Evolutionary conservation across 2,329 filamentous ascomycete genomes (phyloP), one percentile per base, ranked within the genome.

Genomic region (Penicillium sp.): DNA sequence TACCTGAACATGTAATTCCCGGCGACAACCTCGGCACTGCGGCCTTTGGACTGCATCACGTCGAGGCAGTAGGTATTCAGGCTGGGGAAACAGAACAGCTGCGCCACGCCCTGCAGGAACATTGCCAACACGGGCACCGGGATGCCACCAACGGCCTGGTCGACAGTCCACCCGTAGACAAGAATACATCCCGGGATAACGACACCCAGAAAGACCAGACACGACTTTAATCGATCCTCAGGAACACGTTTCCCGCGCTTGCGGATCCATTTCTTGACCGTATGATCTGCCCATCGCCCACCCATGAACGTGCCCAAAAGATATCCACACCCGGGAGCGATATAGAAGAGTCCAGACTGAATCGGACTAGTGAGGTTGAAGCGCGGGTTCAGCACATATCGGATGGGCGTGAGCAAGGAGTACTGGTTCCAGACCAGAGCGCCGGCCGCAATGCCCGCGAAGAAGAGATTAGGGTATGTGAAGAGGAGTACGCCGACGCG

Each of bases 31-130:
- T 94, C 89, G 3, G 86, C 82, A 39, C 83, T 83, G 27, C 81
- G 76, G 1, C 78, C 78, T 20, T 64, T 67, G 2, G 69, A 64
- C 57, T 87, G 87, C 85, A 92, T 90, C 11, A 92, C 88, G 67
- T 94, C 89, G 36, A 94, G 72, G 66, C 88, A 92, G 71, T 94
- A 92, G 0, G 88, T 89, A 67, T 92, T 91, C 55, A 92, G 68
- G 43, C 81, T 83, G 0, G 87, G 87, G 63, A 90, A 91, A 61
- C 86, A 88, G 64, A 90, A 88, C 5, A 91, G 74, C 68, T 91
- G 87, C 0, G 83, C 86, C 0, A 90, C 78, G 1, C 88, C 88
- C 63, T 91, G 87, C 2, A 87, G 53, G 65, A 91, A 91, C 77
- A 92, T 85, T 61, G 83, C 82, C 7, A 90, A 77, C 2, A 90